Evolutionary conservation across 2,329 filamentous ascomycete genomes (phyloP).

Genomic region (Didymella pinodella): DNA sequence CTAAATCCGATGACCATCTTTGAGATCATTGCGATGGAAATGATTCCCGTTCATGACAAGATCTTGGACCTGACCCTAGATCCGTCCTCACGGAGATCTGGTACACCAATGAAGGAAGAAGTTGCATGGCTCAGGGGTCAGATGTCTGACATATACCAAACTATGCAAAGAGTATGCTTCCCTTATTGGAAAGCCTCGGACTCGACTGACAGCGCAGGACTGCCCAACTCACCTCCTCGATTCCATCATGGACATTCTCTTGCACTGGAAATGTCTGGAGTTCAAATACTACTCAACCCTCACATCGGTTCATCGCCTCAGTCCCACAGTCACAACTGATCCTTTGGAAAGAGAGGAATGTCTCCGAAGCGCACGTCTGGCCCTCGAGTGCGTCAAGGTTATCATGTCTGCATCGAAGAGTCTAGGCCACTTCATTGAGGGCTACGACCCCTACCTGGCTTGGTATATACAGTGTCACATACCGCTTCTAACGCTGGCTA

Average conservation of each 20-base stretch:
- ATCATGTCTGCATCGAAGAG: conserved; percentile 36
- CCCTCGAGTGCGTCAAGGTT: conserved; percentile 39
- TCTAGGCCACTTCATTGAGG: conserved; percentile 41
- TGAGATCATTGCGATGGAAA: conserved; percentile 35
- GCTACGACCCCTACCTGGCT: conserved; percentile 41
- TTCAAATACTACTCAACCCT: conserved; percentile 47
- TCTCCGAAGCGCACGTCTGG: conserved; percentile 41
- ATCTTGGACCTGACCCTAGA: conserved; percentile 39
- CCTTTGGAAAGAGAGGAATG: conserved; percentile 42
- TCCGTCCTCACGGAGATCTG: conserved; percentile 19
- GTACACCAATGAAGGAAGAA: conserved; percentile 28
- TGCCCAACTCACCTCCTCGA: conserved; percentile 30
- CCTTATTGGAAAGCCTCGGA: neutral
- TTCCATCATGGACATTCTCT: conserved; percentile 32
- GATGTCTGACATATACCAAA: conserved; percentile 33
- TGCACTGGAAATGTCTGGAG: conserved; percentile 45
- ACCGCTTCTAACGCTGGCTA: conserved; percentile 6
- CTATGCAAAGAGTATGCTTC: conserved; percentile 35
- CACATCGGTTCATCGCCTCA: conserved; percentile 43
- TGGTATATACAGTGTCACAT: conserved; percentile 28
- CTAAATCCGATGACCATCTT: conserved; percentile 38
- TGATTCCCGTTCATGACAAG: conserved; percentile 41
- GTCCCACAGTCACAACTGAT: conserved; percentile 40
- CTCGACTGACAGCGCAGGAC: conserved; percentile 25
- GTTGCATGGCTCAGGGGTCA: conserved; percentile 32